Base-by-base conservation (phyloP, 768 basidiomycete species). In the Termitomyces sp. region DNA sequence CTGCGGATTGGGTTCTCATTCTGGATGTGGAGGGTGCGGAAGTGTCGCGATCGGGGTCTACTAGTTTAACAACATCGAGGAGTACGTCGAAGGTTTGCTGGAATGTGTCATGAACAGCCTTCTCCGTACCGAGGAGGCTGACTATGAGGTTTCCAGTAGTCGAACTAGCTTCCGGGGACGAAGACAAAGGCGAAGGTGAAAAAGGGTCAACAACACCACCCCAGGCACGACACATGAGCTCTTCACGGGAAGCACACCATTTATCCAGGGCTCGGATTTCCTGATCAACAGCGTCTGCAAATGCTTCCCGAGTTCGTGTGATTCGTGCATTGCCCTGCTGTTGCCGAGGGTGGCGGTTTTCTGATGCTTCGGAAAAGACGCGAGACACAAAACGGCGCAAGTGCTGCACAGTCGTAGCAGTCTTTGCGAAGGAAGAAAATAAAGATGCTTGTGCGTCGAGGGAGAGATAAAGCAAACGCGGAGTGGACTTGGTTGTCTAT, bases 221-320 rank as follows among this genome's bases (percentile, higher is more conserved):
- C 53, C 75, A 69, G 2, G 88, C 82, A n/a, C 73, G 73, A 67
- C 81, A 85, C 50, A 93, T 86, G 0, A 75, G 73, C 64, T 86
- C 84, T 69, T 94, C 92, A 56, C 75, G 76, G 15, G 66, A 67
- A 1, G 90, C 83, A 66, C 90, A 92, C 88, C 90, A 93, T 6
- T 64, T 67, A 55, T 89, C 80, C 59, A 93, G 83, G 4, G 60
- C 60, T 22, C 75, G 78, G 4, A 91, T 71, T 55, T 88, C 82
- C 22, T 72, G 62, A 58, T 84, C 83, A 47, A 92, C 72, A 0
- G 89, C 90, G 55, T 92, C 89, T 1, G 87, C 82, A 66, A 92
- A 92, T 0, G 92, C 92, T 67, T 93, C 89, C n/a, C 90, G 70
- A 0, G 88, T 91, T 33, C 79, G 80, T 10, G 84, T 83, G 10